These are phyloP conservation scores for Colletotrichum viniferum DNA, from an alignment of 2,329 filamentous ascomycete genomes.

Conservation along the genomic window DNA sequence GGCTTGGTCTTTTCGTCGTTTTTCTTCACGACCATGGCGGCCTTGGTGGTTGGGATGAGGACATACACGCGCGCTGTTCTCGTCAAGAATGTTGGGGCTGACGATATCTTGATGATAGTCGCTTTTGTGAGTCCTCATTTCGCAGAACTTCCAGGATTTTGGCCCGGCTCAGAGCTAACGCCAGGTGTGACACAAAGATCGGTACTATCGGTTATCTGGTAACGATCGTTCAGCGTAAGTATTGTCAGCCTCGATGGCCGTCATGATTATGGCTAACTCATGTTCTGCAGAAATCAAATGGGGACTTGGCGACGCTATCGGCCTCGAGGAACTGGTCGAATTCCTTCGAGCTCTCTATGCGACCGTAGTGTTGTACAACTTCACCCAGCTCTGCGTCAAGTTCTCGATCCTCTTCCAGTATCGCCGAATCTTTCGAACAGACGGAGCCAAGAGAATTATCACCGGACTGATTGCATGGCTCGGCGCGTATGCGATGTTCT, in stretches of 20 bases:
- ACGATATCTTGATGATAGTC: conserved; percentile 10
- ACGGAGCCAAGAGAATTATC: conserved; percentile 25
- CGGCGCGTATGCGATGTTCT: conserved; percentile 25
- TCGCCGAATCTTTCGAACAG: conserved; percentile 28
- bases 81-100: conserved; percentile 12
- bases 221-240: not conserved
- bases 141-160: not conserved
- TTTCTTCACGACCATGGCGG: conserved; percentile 22
- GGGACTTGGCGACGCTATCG: conserved; percentile 24
- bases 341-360: conserved; percentile 27
- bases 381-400: conserved; percentile 29
- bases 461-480: conserved; percentile 26
- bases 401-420: conserved; percentile 33
- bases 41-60: conserved; percentile 16
- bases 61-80: conserved; percentile 16
- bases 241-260: not conserved
- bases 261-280: not conserved
- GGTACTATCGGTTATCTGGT: not conserved
- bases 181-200: not conserved
- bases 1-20: conserved; percentile 20
- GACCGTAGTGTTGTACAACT: conserved; percentile 28
- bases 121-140: conserved; percentile 14
- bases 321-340: conserved; percentile 11
- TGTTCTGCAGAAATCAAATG: conserved; percentile 24
- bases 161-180: not conserved